phyloP scores from a whole-genome alignment of 73 alveolate species.

The Paramecium tetraurelia region DNA sequence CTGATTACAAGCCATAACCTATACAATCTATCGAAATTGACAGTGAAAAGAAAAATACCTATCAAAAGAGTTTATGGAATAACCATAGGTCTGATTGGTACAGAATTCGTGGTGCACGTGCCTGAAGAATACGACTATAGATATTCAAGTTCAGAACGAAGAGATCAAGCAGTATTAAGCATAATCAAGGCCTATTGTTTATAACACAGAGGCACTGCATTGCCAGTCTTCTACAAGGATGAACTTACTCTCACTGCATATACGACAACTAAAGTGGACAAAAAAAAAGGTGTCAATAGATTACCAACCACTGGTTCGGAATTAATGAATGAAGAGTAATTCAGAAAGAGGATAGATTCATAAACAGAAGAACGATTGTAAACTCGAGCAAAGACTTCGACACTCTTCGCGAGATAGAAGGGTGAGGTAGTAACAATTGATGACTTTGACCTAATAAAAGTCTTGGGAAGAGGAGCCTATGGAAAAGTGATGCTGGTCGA shows the following conservation, averaged over 20 bases:
- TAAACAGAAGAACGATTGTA: constrained; percentile 43
- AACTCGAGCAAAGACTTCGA: constrained; percentile 59
- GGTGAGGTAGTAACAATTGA: constrained; percentile 65
- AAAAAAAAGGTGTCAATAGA: constrained; percentile 74
- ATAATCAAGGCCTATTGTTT: constrained; percentile 37
- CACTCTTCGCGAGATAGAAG: constrained; percentile 44
- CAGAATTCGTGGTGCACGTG: constrained; percentile 73
- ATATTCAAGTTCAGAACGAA: constrained; percentile 60
- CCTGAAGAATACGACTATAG: constrained; percentile 78
- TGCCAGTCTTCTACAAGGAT: constrained; percentile 60
- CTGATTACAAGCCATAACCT: constrained; percentile 73
- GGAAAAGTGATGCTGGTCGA: constrained; percentile 83
- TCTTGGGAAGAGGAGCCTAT: constrained; percentile 82
- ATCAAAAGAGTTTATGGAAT: constrained; percentile 72
- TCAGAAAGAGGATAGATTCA: constrained; percentile 41
- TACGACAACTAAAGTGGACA: constrained; percentile 79
- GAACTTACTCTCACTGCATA: constrained; percentile 71
- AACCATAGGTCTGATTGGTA: constrained; percentile 63
- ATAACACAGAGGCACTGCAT: not conserved
- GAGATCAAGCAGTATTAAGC: constrained; percentile 55
- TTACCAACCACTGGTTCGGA: constrained; percentile 74
- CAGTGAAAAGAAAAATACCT: constrained; percentile 78
- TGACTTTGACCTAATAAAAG: constrained; percentile 75
- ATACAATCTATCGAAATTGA: constrained; percentile 68
- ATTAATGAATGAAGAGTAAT: constrained; percentile 69